Percentiles rank a stretch among this genome's conserved stretches.
Evolutionary conservation across 345 rosid species (phyloP).

Genomic region (Melaleuca alternifolia): DNA sequence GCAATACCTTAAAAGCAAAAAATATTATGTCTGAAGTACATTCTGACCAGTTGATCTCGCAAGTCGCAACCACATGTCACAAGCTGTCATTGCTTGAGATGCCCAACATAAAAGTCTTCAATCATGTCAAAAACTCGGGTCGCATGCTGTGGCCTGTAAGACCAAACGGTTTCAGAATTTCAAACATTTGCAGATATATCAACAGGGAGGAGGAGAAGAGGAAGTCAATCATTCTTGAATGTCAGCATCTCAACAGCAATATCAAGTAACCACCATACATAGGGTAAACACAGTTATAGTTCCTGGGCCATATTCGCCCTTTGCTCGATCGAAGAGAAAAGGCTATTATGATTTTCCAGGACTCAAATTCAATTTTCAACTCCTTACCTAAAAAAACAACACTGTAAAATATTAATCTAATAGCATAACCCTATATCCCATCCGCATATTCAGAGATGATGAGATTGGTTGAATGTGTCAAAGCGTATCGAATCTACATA

Average conservation of each 20-base stretch:
- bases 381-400: not conserved
- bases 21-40: not conserved
- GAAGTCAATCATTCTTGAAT: not conserved
- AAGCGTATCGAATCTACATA: not conserved
- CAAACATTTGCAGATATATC: not conserved
- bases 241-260: not conserved
- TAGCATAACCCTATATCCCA: not conserved
- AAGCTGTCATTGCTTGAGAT: constrained; percentile 23
- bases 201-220: not conserved
- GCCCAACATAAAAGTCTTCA: constrained; percentile 69
- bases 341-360: not conserved
- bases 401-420: not conserved
- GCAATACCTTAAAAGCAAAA: not conserved
- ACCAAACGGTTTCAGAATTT: not conserved
- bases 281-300: not conserved
- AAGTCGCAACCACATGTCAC: not conserved
- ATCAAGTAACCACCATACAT: not conserved
- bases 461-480: not conserved
- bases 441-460: not conserved
- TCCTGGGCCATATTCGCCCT: not conserved
- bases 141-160: constrained; percentile 70
- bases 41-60: not conserved
- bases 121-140: constrained; percentile 75
- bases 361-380: not conserved
- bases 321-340: not conserved